These are phyloP conservation scores for Dissophora ornata DNA, from an alignment of 192 early-diverging fungal species.

Conservation along the genomic window DNA sequence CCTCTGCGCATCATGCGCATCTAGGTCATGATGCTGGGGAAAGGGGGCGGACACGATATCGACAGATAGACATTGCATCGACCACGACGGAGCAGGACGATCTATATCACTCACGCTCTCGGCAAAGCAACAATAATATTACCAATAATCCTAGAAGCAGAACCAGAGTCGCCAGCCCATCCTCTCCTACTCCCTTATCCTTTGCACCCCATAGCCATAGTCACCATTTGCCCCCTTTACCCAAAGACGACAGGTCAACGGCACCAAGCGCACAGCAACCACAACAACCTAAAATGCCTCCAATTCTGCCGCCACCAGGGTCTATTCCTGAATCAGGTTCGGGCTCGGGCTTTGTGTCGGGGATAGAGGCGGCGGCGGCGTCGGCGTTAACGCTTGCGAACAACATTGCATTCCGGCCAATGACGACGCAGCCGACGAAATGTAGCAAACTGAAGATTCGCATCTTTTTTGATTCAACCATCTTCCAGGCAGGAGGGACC, in stretches of 20 bases:
- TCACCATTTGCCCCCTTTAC: too few relatives aligned
- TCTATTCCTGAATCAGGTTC: slow-evolving; percentile 37
- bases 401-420: slow-evolving; percentile 66
- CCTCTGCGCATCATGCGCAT: background rate
- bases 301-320: slow-evolving; percentile 41
- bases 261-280: background rate
- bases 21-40: slow-evolving; percentile 22
- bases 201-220: too few relatives aligned
- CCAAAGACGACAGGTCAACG: background rate
- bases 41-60: slow-evolving; percentile 11
- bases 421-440: slow-evolving; percentile 64
- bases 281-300: slow-evolving; percentile 17
- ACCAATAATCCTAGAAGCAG: too few relatives aligned
- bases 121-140: background rate
- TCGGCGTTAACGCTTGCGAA: slow-evolving; percentile 47
- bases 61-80: slow-evolving; percentile 2
- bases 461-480: slow-evolving; percentile 66
- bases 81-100: background rate
- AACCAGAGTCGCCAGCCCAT: background rate
- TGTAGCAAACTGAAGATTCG: slow-evolving; percentile 70
- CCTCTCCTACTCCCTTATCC: background rate
- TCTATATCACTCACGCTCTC: background rate
- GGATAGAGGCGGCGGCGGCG: slow-evolving; percentile 43
- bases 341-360: slow-evolving; percentile 51
- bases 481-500: slow-evolving; percentile 68